These are phyloP conservation scores for Coemansia sp. DNA, from an alignment of 192 early-diverging fungal species.

Conservation along the genomic window DNA sequence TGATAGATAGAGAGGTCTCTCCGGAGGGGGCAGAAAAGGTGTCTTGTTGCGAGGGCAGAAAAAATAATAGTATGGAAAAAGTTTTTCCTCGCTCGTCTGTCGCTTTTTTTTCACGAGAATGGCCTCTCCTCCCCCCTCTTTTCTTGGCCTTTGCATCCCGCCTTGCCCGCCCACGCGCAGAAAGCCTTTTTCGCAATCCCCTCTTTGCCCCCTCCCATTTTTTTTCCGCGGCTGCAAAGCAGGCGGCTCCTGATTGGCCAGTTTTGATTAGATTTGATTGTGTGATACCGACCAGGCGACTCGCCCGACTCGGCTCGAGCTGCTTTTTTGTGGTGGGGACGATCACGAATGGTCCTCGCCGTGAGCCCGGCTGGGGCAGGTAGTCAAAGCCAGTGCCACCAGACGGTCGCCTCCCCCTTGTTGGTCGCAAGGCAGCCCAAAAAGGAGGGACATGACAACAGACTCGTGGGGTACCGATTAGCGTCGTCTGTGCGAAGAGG, in stretches of 20 bases:
- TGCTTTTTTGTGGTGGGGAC: not conserved
- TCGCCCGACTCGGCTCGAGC: not conserved
- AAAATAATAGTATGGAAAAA: constrained; percentile 15
- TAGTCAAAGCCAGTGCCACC: too few species aligned
- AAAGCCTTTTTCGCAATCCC: not conserved
- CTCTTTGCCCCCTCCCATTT: not conserved
- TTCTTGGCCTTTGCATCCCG: not conserved
- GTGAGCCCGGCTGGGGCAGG: not conserved
- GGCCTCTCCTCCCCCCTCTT: not conserved
- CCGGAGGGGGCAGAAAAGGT: not conserved
- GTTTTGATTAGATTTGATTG: not conserved
- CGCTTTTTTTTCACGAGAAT: not conserved
- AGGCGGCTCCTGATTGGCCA: constrained; percentile 8
- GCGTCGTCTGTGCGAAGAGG: not conserved
- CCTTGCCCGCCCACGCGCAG: too few species aligned
- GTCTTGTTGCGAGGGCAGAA: constrained; percentile 1
- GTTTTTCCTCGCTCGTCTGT: not conserved
- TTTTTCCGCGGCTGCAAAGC: not conserved
- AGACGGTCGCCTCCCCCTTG: too few species aligned
- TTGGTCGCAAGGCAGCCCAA: not conserved
- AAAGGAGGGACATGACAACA: not conserved
- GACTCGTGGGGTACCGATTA: not conserved
- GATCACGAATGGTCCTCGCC: not conserved
- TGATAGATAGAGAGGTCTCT: constrained; percentile 8
- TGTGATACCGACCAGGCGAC: not conserved